phyloP scores from a whole-genome alignment of 768 basidiomycete species.

The Leccinum uliginosum region DNA sequence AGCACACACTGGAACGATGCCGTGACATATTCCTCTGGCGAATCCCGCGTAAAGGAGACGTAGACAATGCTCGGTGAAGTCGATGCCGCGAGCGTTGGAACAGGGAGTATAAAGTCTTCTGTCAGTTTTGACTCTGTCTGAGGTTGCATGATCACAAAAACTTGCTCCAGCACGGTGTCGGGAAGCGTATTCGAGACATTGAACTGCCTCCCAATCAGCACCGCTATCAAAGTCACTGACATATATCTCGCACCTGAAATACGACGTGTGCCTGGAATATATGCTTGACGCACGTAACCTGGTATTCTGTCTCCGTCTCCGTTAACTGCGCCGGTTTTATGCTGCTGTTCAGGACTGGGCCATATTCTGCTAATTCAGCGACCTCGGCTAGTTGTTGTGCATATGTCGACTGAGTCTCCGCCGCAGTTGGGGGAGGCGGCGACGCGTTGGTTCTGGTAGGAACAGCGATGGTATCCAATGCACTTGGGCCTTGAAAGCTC shows the following conservation, averaged over 20 bases:
- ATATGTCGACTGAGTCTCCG: constrained; percentile 86
- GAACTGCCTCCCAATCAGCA: constrained; percentile 52
- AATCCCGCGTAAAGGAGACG: constrained; percentile 86
- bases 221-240: neutral
- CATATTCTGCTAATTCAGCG: constrained; percentile 82
- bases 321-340: constrained; percentile 77
- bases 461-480: constrained; percentile 78
- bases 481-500: constrained; percentile 64
- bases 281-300: constrained; percentile 95
- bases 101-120: constrained; percentile 93
- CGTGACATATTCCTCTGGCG: constrained; percentile 69
- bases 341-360: constrained; percentile 83
- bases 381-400: constrained; percentile 80
- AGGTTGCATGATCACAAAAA: constrained; percentile 89
- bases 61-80: constrained; percentile 85
- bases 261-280: constrained; percentile 93
- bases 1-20: constrained; percentile 88
- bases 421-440: constrained; percentile 75
- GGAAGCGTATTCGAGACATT: constrained; percentile 96
- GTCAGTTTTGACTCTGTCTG: constrained; percentile 69
- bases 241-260: constrained; percentile 70
- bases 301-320: constrained; percentile 97
- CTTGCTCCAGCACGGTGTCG: constrained; percentile 91
- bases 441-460: constrained; percentile 57
- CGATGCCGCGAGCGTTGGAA: constrained; percentile 61